These are phyloP conservation scores for Ogataea paraovalis DNA, from an alignment of 805 yeast species.

Conservation along the genomic window DNA sequence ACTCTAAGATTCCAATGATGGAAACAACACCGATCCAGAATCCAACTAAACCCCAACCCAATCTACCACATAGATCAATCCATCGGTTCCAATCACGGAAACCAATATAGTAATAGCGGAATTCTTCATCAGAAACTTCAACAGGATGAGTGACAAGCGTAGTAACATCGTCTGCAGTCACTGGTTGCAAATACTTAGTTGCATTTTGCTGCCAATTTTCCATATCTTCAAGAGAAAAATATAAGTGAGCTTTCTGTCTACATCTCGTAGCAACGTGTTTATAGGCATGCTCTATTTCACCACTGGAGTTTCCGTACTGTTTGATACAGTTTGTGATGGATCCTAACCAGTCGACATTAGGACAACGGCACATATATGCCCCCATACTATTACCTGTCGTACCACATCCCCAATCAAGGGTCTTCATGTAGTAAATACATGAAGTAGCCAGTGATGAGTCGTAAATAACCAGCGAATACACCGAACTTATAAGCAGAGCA, in stretches of 20 bases:
- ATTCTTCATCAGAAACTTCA: conserved; percentile 29
- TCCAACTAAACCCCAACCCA: conserved; percentile 44
- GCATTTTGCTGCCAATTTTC: conserved; percentile 30
- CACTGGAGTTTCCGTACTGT: conserved; percentile 28
- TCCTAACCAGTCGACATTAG: conserved; percentile 41
- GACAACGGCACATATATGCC: conserved; percentile 38
- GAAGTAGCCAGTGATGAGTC: conserved; percentile 39
- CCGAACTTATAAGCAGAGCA: neutral
- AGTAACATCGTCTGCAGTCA: conserved; percentile 23
- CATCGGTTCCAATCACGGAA: conserved; percentile 36
- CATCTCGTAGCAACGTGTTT: conserved; percentile 36
- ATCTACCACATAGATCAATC: conserved; percentile 35
- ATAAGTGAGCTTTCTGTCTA: conserved; percentile 29
- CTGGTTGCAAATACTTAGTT: conserved; percentile 30
- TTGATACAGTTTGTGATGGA: conserved; percentile 41
- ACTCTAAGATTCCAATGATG: conserved; percentile 30
- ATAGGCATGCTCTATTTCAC: conserved; percentile 35
- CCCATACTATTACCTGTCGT: conserved; percentile 31
- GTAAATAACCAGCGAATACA: conserved; percentile 11
- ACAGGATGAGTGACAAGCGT: conserved; percentile 31
- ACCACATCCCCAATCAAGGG: conserved; percentile 42
- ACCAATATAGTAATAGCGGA: conserved; percentile 30
- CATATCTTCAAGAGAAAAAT: conserved; percentile 33
- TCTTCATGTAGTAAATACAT: conserved; percentile 37
- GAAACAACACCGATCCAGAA: conserved; percentile 37